Evolutionary conservation across 805 yeast species (phyloP), one percentile per base, ranked within the genome.

Genomic region (Lipomyces japonicus): DNA sequence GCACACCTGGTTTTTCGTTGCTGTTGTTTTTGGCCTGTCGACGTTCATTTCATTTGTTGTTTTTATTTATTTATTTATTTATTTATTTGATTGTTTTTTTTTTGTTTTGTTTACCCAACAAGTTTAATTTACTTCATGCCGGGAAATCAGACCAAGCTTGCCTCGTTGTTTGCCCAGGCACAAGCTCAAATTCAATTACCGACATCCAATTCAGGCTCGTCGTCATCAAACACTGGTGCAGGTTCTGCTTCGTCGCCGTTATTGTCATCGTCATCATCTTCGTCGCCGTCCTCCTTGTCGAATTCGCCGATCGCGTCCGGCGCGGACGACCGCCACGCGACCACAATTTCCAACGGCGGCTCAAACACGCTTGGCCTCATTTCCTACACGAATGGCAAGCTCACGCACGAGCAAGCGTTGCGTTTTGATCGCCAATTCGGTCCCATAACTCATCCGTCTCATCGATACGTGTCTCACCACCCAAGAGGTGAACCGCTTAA

Each of bases 401-500:
- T 46, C n/a, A 42, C 46, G 2, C 43, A 46, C 9, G 46, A 46
- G 38, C 46, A 53, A 31, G 23, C 46, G 7, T 23, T 28, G 36
- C 35, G 37, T 10, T 44, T 55, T 4, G 36, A 39, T 18, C 34
- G 34, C 43, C 57, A 57, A 32, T 57, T 51, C 35, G 60, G 50
- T 9, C 60, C 60, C 10, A 41, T 57, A 16, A 10, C 44, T 32
- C 57, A 55, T 32, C 54, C 58, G 23, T 47, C 57, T 5, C 51
- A 57, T 21, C 43, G 42, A 16, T 50, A 44, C 30, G 45, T 41
- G 12, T 40, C 60, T 32, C 50, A 35, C 32, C 50, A 50, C 42
- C 48, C 60, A 23, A 46, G 38, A 44, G 60, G 54, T 21, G 23
- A 32, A 44, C 80, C 80, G 7, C 75, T 55, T 7, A 37, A 46